phyloP scores from a whole-genome alignment of 257 asterid species.

The Avicennia marina region DNA sequence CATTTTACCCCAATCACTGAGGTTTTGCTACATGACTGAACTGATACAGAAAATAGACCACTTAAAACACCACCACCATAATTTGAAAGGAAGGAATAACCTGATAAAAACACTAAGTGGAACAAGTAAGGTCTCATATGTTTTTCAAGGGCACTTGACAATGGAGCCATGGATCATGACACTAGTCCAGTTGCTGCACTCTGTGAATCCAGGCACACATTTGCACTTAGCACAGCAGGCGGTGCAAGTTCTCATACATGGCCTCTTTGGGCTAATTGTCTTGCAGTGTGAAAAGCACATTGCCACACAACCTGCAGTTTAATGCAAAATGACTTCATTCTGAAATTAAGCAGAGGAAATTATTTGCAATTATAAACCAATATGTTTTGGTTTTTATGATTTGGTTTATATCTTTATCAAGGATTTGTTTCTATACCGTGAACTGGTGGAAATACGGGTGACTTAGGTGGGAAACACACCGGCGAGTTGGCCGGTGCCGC shows the following conservation, averaged over 20 bases:
- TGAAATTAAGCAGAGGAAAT: too few species aligned
- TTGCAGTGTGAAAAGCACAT: slow-evolving; percentile 27
- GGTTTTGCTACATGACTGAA: background rate
- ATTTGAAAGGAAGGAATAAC: too few species aligned
- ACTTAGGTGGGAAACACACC: background rate
- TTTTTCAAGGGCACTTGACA: slow-evolving; percentile 28
- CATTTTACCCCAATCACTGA: background rate
- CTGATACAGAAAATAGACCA: background rate
- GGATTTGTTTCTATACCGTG: slow-evolving; percentile 14
- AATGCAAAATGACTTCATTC: too few species aligned
- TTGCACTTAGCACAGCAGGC: slow-evolving; percentile 29
- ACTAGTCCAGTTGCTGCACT: slow-evolving; percentile 21
- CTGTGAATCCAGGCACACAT: slow-evolving; percentile 27
- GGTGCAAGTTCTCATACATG: slow-evolving; percentile 34
- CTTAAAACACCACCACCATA: background rate
- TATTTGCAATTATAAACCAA: background rate
- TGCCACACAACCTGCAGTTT: slow-evolving; percentile 30
- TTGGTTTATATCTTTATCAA: background rate
- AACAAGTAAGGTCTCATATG: too few species aligned
- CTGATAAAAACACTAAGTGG: too few species aligned
- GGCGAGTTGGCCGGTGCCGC: slow-evolving; percentile 11
- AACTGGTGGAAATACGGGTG: slow-evolving; percentile 5
- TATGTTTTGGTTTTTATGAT: background rate
- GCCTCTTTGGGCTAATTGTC: slow-evolving; percentile 21
- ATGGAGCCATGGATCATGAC: slow-evolving; percentile 18